A percentile compares a stretch with the other conserved stretches of the same genome.
Conservation (phyloP, 2,329 filamentous ascomycete species). For the Truncatella angustata region DNA sequence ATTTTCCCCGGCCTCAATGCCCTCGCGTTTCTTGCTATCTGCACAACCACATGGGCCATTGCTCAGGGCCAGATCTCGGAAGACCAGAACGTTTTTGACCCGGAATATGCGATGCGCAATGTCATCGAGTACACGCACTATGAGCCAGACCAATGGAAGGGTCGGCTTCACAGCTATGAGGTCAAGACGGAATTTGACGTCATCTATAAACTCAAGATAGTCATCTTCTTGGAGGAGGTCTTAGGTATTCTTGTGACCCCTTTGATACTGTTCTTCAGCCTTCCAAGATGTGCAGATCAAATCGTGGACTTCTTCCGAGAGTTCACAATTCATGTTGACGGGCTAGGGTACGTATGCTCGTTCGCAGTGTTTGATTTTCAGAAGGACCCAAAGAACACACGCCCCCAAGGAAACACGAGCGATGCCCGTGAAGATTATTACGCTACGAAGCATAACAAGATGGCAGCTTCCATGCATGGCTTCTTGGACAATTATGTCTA, state of each 20-base stretch:
- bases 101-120: slow-evolving; percentile 81
- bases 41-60: slow-evolving; percentile 80
- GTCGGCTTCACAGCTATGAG: slow-evolving; percentile 87
- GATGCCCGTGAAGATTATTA: slow-evolving; percentile 91
- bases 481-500: slow-evolving; percentile 90
- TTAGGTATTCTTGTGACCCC: slow-evolving; percentile 91
- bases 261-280: slow-evolving; percentile 79
- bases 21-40: slow-evolving; percentile 83
- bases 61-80: slow-evolving; percentile 82
- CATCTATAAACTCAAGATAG: slow-evolving; percentile 86
- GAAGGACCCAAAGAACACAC: slow-evolving; percentile 60
- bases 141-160: slow-evolving; percentile 84
- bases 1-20: slow-evolving; percentile 85
- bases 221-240: slow-evolving; percentile 91
- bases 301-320: slow-evolving; percentile 98
- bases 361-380: slow-evolving; percentile 98
- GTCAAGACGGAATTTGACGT: slow-evolving; percentile 87
- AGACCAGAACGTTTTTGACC: slow-evolving; percentile 87
- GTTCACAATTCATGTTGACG: slow-evolving; percentile 95
- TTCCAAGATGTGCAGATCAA: slow-evolving; percentile 86
- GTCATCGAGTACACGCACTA: slow-evolving; percentile 95
- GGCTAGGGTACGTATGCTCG: slow-evolving; percentile 92
- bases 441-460: slow-evolving; percentile 92
- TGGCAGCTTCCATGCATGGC: slow-evolving; percentile 94
- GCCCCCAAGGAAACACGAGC: slow-evolving; percentile 36